Evolutionary conservation across 495 filamentous ascomycete genomes (phyloP).

Genomic region (Hypoxylon cercidicola): DNA sequence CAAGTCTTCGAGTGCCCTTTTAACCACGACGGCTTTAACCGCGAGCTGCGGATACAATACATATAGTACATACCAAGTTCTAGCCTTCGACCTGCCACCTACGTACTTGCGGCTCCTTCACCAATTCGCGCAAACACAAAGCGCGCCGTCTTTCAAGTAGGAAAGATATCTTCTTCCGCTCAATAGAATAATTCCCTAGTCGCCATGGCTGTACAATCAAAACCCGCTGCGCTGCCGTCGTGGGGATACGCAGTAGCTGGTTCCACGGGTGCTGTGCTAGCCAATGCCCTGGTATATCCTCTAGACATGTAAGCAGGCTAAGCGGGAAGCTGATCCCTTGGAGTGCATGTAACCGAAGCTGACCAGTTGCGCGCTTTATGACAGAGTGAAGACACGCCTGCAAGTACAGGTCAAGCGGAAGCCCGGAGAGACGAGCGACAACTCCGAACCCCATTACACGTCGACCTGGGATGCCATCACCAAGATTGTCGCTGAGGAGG

Average conservation of each 20-base stretch:
- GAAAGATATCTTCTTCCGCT: not conserved
- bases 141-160: slow-evolving; percentile 3
- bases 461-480: slow-evolving; percentile 87
- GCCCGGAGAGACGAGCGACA: slow-evolving; percentile 50
- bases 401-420: slow-evolving; percentile 92
- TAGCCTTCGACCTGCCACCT: slow-evolving; percentile 1
- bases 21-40: slow-evolving; percentile 38
- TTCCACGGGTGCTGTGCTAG: slow-evolving; percentile 91
- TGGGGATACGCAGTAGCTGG: slow-evolving; percentile 95
- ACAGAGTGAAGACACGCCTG: slow-evolving; percentile 92
- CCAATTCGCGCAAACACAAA: slow-evolving; percentile 13
- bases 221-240: slow-evolving; percentile 80
- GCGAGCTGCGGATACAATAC: slow-evolving; percentile 8
- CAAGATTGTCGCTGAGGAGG: slow-evolving; percentile 87
- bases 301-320: slow-evolving; percentile 83
- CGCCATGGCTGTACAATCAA: slow-evolving; percentile 82
- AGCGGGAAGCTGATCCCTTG: slow-evolving; percentile 12
- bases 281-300: slow-evolving; percentile 96
- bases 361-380: slow-evolving; percentile 6
- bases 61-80: slow-evolving; percentile 14
- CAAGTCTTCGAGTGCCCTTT: slow-evolving; percentile 24
- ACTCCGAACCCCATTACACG: slow-evolving; percentile 75
- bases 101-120: slow-evolving; percentile 1
- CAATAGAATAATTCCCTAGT: slow-evolving; percentile 7
- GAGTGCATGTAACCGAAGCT: slow-evolving; percentile 18